Evolutionary conservation across 352 stramenopile genomes (phyloP).

Genomic region (Globisporangium ultimum): DNA sequence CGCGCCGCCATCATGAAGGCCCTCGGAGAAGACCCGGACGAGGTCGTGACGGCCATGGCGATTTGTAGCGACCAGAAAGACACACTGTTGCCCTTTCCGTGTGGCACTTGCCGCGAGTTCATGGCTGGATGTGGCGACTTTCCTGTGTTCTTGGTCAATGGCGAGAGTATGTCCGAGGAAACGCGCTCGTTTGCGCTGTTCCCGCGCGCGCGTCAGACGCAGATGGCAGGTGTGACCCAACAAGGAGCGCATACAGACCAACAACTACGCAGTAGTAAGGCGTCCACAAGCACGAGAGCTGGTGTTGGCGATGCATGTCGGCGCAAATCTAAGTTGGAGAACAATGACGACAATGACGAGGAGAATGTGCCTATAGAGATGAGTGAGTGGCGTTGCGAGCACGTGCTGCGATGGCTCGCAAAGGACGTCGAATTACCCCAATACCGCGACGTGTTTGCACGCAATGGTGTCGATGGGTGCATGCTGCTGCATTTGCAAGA

Average conservation of each 20-base stretch:
- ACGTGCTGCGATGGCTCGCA: conserved; percentile 51
- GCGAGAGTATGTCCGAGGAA: conserved; percentile 37
- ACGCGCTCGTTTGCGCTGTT: conserved; percentile 62
- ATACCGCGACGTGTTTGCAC: conserved; percentile 43
- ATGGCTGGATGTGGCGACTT: conserved; percentile 72
- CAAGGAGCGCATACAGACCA: too few species aligned
- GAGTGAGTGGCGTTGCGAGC: conserved; percentile 48
- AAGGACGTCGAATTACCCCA: conserved; percentile 47
- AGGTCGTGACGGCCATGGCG: conserved; percentile 39
- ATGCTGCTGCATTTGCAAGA: conserved; percentile 55
- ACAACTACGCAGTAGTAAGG: too few species aligned
- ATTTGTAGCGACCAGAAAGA: conserved; percentile 52
- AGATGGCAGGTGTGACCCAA: too few species aligned
- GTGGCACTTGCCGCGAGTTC: conserved; percentile 64
- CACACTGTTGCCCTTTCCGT: conserved; percentile 56
- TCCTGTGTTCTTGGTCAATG: conserved; percentile 64
- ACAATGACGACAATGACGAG: neutral
- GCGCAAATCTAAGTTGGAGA: too few species aligned
- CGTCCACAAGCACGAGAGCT: too few species aligned
- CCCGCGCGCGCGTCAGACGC: conserved; percentile 39
- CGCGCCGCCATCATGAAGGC: conserved; percentile 51
- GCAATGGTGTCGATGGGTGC: conserved; percentile 63
- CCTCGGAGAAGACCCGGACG: conserved; percentile 17
- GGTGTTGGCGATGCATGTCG: too few species aligned
- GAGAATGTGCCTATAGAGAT: conserved; percentile 25